Conservation (phyloP, 2,329 filamentous ascomycete genomes). For the Bipolaris zeicola region DNA sequence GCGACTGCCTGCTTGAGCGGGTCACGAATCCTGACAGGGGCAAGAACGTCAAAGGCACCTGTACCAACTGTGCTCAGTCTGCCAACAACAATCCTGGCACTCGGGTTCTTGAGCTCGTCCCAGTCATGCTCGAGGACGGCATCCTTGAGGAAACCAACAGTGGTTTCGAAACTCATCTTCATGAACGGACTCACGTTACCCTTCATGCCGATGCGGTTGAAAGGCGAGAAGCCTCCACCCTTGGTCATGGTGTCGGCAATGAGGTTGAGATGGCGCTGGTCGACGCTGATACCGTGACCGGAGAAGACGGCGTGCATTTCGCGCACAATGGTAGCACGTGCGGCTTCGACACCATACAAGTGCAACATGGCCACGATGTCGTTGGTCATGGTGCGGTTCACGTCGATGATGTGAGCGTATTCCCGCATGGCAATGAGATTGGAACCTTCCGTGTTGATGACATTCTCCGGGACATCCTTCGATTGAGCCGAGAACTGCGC, state of each 20-base stretch:
- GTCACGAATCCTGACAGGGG: constrained; percentile 38
- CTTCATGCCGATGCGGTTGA: constrained; percentile 87
- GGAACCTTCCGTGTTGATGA: constrained; percentile 79
- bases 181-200: constrained; percentile 89
- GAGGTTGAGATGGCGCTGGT: constrained; percentile 89
- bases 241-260: constrained; percentile 99
- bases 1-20: constrained; percentile 29
- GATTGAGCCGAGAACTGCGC: constrained; percentile 66
- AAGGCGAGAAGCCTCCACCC: constrained; percentile 84
- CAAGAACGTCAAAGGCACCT: constrained; percentile 85
- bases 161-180: constrained; percentile 99
- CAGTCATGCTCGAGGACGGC: constrained; percentile 88
- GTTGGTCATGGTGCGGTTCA: constrained; percentile 86
- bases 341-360: constrained; percentile 92
- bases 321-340: constrained; percentile 81
- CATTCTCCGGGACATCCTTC: constrained; percentile 50
- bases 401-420: constrained; percentile 83
- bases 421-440: constrained; percentile 92
- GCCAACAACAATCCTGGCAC: constrained; percentile 86
- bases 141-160: constrained; percentile 89
- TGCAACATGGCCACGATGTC: constrained; percentile 84
- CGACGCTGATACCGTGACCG: constrained; percentile 89
- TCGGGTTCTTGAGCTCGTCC: constrained; percentile 86
- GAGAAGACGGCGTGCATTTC: constrained; percentile 87
- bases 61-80: constrained; percentile 83